Evolutionary conservation across 1,284 basidiomycete genomes (phyloP), one percentile per base, ranked within the genome.

Genomic region (Sporisorium scitamineum): DNA sequence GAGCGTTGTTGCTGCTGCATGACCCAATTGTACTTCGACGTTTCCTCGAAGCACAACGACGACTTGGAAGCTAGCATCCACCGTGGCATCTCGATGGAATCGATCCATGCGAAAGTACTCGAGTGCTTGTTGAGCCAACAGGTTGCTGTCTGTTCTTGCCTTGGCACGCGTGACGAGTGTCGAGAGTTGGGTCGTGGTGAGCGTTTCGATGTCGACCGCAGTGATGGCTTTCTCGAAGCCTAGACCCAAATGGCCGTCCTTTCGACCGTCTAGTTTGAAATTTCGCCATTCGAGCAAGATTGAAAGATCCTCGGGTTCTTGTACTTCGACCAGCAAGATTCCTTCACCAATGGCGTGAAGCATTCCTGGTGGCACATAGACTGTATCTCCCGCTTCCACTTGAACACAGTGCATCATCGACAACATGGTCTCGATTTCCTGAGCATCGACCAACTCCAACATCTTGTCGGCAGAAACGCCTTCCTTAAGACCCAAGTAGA

Each of bases 311-410:
- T 70, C 69, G 2, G 69, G 69, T 39, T 70, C 69, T 20, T 70
- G 69, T 31, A 65, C 69, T 22, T 70, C 69, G 27, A 70, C 58
- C 20, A 70, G 41, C 61, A 70, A 27, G 27, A 70, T 70, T 0
- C 69, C 69, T 31, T 65, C 32, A 1, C 69, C 69, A 39, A 70
- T 70, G 14, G 69, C 69, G 34, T 70, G 69, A 27, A 70, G 54
- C 69, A 70, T 57, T 2, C 69, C 69, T 22, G 69, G 69, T 22
- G 69, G 69, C 11, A 70, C 69, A 14, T 70, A 70, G 20, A 70
- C 69, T 0, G 69, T 70, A 37, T 70, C 69, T 4, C 69, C 69
- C 6, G 34, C 39, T 5, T 62, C 10, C 16, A 70, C 69, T 8
- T 65, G 27, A 18, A 70, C 59, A 11, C 44, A 34, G 50, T 70